Evolutionary conservation across 1,139 yeast genomes (phyloP).

Genomic region (Yamadazyma aaseri): DNA sequence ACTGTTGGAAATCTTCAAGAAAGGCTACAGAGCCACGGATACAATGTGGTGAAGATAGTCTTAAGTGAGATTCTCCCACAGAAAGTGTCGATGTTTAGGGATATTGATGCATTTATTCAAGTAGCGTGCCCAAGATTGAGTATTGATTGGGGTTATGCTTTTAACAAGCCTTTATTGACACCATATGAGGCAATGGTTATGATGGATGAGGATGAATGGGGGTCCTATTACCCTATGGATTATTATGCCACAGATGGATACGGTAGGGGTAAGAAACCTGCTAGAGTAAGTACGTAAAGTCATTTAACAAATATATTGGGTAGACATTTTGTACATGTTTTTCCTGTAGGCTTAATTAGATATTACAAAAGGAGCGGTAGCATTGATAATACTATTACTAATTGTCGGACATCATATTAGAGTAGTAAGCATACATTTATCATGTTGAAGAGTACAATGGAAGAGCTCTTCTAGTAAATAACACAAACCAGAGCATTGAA

Average conservation of each 20-base stretch:
- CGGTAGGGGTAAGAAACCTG: slow-evolving; percentile 80
- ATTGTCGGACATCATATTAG: too few species aligned
- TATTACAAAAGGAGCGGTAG: too few species aligned
- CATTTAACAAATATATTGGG: too few species aligned
- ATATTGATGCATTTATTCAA: slow-evolving; percentile 92
- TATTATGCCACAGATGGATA: slow-evolving; percentile 89
- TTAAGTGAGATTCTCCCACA: slow-evolving; percentile 92
- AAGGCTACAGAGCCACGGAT: slow-evolving; percentile 52
- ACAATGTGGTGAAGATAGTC: slow-evolving; percentile 75
- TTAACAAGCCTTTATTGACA: slow-evolving; percentile 84
- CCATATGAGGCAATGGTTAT: slow-evolving; percentile 97
- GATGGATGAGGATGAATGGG: slow-evolving; percentile 70
- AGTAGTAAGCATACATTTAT: too few species aligned
- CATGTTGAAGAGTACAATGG: too few species aligned
- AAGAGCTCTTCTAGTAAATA: too few species aligned
- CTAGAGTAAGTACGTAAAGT: not conserved
- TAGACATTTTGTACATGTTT: too few species aligned
- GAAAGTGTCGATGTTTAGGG: slow-evolving; percentile 90
- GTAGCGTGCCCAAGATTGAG: slow-evolving; percentile 97
- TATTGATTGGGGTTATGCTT: slow-evolving; percentile 99
- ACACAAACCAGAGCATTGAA: too few species aligned
- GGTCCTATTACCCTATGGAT: slow-evolving; percentile 86
- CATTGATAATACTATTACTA: too few species aligned
- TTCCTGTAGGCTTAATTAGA: too few species aligned
- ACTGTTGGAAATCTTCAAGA: slow-evolving; percentile 68